Evolutionary conservation across 2,329 filamentous ascomycete genomes (phyloP), one percentile per base, ranked within the genome.

Genomic region (Microdochium nivale): DNA sequence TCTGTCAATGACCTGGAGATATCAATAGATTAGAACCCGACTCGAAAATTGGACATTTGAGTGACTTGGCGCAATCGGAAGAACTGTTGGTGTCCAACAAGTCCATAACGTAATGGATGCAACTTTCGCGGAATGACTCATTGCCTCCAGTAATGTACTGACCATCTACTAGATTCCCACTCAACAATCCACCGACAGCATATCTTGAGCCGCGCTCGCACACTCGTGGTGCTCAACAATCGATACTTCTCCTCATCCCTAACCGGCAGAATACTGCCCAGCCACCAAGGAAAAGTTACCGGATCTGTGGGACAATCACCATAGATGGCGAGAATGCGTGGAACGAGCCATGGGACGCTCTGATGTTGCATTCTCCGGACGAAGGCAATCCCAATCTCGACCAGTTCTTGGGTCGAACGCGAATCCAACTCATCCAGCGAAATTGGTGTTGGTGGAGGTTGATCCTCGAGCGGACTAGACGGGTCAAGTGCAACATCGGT

Each of bases 211-310:
- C 91, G 76, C 61, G 90, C 83, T 54, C 91, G 77, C 3, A 95
- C 89, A 58, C 87, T 92, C 2, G 77, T 84, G 4, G 86, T 87
- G 13, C 76, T 75, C 14, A 96, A 70, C 21, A 96, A 70, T 13
- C 79, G 75, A 58, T 95, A 95, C 64, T 92, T 95, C 60, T 94
- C 86, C 25, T 82, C 72, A 25, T 94, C 87, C 14, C 80, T 78
- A 35, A 94, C 83, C 0, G 90, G 90, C 13, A 95, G 68, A 21
- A 94, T 83, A 61, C 83, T 88, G 10, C 87, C 90, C 58, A 96
- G 86, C 91, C 91, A 96, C 78, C 90, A 96, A 0, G 90, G 88
- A 58, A 96, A 94, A 1, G 81, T 66, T 2, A 84, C 84, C 1
- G 89, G 84, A 60, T 95, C 88, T 16, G 80, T 74, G 0, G 90